Percentiles rank a stretch among this genome's conserved stretches.
phyloP scores from a whole-genome alignment of 2,329 filamentous ascomycete species.

The Escovopsis weberi region DNA sequence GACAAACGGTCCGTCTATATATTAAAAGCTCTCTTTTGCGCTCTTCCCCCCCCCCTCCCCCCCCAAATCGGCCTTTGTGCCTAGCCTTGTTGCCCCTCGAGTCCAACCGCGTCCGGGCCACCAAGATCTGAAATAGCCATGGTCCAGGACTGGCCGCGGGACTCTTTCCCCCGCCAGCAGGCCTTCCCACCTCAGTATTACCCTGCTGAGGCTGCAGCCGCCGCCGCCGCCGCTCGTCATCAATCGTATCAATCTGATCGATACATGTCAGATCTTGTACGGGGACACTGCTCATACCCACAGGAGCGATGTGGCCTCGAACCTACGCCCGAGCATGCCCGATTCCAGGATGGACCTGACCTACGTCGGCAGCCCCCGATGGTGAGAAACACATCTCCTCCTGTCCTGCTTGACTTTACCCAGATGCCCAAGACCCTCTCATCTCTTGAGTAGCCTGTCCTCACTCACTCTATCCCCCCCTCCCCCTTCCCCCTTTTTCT shows the following conservation, averaged over 20 bases:
- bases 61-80: no score
- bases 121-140: constrained; percentile 13
- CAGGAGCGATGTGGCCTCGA: constrained; percentile 17
- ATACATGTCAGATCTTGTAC: constrained; percentile 13
- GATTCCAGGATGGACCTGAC: constrained; percentile 21
- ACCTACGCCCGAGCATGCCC: constrained; percentile 17
- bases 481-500: no score
- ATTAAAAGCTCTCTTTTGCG: neutral
- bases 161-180: constrained; percentile 22
- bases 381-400: constrained; percentile 13
- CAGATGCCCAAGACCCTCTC: no score
- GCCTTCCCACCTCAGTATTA: constrained; percentile 13
- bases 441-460: no score
- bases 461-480: no score
- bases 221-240: constrained; percentile 14
- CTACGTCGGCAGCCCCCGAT: constrained; percentile 24
- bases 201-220: no score
- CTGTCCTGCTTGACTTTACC: no score
- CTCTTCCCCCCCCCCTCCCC: neutral
- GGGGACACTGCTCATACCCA: constrained; percentile 17
- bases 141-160: constrained; percentile 27
- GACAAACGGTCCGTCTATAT: neutral
- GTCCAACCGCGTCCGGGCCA: neutral
- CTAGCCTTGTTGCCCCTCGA: no score
- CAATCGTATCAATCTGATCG: constrained; percentile 16